Evolutionary conservation across 192 early-diverging fungal species (phyloP), one percentile per base, ranked within the genome.

Genomic region (Lobosporangium transversale): DNA sequence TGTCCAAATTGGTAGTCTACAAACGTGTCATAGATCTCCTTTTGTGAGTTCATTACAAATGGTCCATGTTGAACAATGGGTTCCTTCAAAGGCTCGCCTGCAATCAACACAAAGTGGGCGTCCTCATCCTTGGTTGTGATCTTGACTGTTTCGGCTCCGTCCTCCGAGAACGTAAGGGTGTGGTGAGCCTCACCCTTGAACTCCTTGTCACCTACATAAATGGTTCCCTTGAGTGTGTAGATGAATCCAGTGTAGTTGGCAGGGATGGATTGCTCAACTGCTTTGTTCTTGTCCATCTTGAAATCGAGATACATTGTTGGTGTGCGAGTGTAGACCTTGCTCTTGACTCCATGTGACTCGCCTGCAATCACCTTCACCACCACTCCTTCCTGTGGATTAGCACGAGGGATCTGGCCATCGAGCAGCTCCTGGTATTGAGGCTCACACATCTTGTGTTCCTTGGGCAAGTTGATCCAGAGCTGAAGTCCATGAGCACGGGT

Each of bases 251-350:
- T 75, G 53, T 64, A 89, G 17, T 54, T 60, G 17, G 70, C 80
- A 29, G 88, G 88, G 20, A 90, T 83, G 0, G 27, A 29, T 66
- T 84, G 68, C 81, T 85, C 67, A 70, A 89, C 53, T 51, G 80
- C 86, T 27, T 85, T 86, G 44, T 79, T 79, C 32, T 81, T 56
- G n/a, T n/a, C n/a, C 70, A 94, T 81, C 52, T 83, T 82, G 33
- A 94, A 69, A 62, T 95, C 90, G 32, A 94, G 75, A 67, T 89
- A 91, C 80, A 85, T 85, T 44, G 93, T 90, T 11, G 93, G 94
- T 6, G 88, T 91, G 29, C 86, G 80, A 4, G 94, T 94, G 49
- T 85, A 69, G 27, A 94, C 91, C 26, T 52, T 40, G 24, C 44
- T 37, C 23, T 59, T 1, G 0, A 58, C 36, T 4, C 66, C 56